phyloP scores from a whole-genome alignment of 1,284 basidiomycete genomes.

The Rhodotorula sp. region DNA sequence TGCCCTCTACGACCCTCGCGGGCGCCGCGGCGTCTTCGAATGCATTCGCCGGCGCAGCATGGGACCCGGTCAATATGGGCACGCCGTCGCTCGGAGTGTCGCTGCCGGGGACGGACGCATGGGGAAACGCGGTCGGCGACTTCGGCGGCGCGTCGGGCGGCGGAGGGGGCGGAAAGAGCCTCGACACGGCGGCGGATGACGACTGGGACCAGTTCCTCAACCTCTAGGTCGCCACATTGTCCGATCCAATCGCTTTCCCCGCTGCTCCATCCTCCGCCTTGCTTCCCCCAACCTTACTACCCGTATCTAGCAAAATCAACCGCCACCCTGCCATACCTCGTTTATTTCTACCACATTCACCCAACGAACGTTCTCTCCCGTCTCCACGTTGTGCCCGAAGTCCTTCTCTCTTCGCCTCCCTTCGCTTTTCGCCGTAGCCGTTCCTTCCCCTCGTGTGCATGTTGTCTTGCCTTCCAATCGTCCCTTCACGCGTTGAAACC shows the following conservation, averaged over 20 bases:
- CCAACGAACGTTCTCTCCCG: too few species aligned
- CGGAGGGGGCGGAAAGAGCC: neutral
- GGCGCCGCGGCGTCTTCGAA: neutral
- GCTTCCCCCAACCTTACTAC: neutral
- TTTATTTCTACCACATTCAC: too few species aligned
- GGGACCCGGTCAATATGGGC: conserved; percentile 23
- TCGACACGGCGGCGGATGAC: conserved; percentile 19
- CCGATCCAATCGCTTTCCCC: neutral
- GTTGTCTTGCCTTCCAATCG: neutral
- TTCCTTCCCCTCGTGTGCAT: neutral
- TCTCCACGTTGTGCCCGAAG: neutral
- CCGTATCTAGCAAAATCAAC: too few species aligned
- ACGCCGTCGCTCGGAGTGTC: conserved; percentile 24
- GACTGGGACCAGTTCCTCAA: conserved; percentile 36
- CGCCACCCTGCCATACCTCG: neutral
- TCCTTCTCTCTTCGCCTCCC: neutral
- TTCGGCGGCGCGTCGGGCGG: neutral
- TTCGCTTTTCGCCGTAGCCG: neutral
- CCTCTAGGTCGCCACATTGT: neutral
- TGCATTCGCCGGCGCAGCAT: conserved; percentile 6
- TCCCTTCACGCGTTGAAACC: neutral
- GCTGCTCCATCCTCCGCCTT: neutral
- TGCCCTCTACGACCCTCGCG: conserved; percentile 11
- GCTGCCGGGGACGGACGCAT: conserved; percentile 3
- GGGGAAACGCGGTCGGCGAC: conserved; percentile 2